Base-by-base conservation (phyloP, 129 eudicot genomes). In the sunflower (Helianthus annuus) region DNA sequence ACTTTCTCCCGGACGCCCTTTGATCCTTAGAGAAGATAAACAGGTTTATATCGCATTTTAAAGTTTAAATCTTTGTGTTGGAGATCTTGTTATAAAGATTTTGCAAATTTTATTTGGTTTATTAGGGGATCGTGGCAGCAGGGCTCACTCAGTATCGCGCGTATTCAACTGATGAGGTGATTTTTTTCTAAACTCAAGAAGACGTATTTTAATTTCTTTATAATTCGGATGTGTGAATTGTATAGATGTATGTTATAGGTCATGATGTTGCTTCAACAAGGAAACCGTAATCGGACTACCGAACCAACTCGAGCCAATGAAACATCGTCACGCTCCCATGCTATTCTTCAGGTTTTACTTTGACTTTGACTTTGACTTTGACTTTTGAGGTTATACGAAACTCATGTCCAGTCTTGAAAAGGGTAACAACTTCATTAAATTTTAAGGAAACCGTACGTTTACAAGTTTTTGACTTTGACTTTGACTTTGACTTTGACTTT, bases 261-360 rank as follows among this genome's bases (percentile, higher is more conserved):
- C 10, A 91, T 91, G 97, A 78, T 86, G 69, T 82, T 88, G 68
- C 95, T 91, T 70, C 91, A 87, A 46, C 97, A 91, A 83, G 97
- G 97, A 69, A 91, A 91, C 59, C 78, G 77, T 73, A 91, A 85
- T 66, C 73, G 97, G 81, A 85, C 97, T 27, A 91, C 97, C 17
- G 97, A 91, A 84, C 95, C 97, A 59, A 91, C 97, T 76, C 92
- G 95, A 48, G 88, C 83, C 68, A 91, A 91, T 68, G 97, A 91
- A 82, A 91, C 97, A 27, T 88, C 97, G 39, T 88, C 97, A 0
- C 88, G 97, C 27, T 91, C 95, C 49, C 97, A 91, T 59, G 97
- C 97, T 48, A 91, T 91, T 81, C 91, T 91, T 65, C 97, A 87
- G 97, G 97, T 91, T 19, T n/a, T n/a, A n/a, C n/a, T n/a, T n/a